Evolutionary conservation across 148 eudicot species (phyloP), one percentile per base, ranked within the genome.

Genomic region (Tetragonia tetragonoides): DNA sequence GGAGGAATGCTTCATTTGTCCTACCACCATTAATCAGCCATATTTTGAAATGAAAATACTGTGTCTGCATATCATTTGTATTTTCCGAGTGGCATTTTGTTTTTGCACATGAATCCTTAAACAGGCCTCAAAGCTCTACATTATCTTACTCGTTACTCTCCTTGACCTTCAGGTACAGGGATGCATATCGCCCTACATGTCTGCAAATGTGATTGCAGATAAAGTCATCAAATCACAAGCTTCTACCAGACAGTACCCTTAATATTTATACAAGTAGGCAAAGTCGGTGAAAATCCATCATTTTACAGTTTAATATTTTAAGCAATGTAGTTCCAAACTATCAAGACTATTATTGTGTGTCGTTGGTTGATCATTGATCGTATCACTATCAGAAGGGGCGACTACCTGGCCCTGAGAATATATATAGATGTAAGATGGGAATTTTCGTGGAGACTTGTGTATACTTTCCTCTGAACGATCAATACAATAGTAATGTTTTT

Each of bases 171-270:
- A 92, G 97, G 92, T 87, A 46, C 89, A 88, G 65, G 96, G 93
- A 63, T 93, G 91, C 79, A 64, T 87, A 73, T 90, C 94, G 0
- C 98, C 98, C 7, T 93, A 93, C 86, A 90, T 91, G 96, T 84
- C 96, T 42, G 78, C 90, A 68, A 90, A 91, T 83, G 96, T 86
- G 42, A 66, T 91, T 67, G 87, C 24, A 59, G 28, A 23, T 24
- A 76, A 24, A 66, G 34, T 38, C 18, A 37, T 28, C 17, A 49
- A 49, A 66, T 49, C 16, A 5, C 63, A 20, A 17, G 12, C 53
- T 60, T 38, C 47, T 51, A 20, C 5, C 8, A n/a, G 11, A 49
- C n/a, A 5, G 64, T 60, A 6, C 64, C 28, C 53, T 49, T 49
- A 17, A 60, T 10, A 60, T 17, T 20, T 28, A 60, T n/a, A 6